These are phyloP conservation scores for Trichoderma polysporum DNA, from an alignment of 2,329 filamentous ascomycete genomes.

Conservation along the genomic window DNA sequence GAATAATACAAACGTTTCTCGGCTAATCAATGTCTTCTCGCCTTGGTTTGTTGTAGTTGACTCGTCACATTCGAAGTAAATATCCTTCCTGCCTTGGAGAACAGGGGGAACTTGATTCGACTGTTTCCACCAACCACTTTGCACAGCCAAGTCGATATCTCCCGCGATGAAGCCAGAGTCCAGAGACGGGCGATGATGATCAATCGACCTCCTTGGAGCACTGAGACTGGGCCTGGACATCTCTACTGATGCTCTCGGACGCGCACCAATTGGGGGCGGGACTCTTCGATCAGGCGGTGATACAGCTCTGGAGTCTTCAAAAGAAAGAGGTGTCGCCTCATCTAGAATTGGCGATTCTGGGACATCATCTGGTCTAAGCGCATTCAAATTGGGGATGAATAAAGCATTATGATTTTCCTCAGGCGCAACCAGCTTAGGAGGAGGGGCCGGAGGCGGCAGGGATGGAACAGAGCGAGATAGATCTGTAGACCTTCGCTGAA, in stretches of 20 bases:
- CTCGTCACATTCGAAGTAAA: constrained; percentile 81
- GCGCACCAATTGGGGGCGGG: constrained; percentile 38
- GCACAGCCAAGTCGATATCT: constrained; percentile 75
- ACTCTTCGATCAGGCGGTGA: constrained; percentile 49
- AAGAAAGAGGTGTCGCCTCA: constrained; percentile 45
- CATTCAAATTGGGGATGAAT: not conserved
- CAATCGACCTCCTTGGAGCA: constrained; percentile 63
- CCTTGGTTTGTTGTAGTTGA: constrained; percentile 67
- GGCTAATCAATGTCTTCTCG: constrained; percentile 69
- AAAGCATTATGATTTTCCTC: constrained; percentile 66
- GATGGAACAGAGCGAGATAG: constrained; percentile 69
- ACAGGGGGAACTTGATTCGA: constrained; percentile 75
- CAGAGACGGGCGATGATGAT: constrained; percentile 69
- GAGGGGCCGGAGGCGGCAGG: constrained; percentile 47
- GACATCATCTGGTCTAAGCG: constrained; percentile 28
- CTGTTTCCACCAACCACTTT: constrained; percentile 84
- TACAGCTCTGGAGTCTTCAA: constrained; percentile 43
- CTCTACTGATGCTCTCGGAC: constrained; percentile 37
- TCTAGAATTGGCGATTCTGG: constrained; percentile 39
- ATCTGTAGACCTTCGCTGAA: constrained; percentile 65
- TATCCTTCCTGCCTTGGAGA: constrained; percentile 78
- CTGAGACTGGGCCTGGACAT: constrained; percentile 36
- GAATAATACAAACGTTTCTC: constrained; percentile 84
- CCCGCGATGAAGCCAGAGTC: constrained; percentile 84
- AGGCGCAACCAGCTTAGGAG: constrained; percentile 28